Conservation (phyloP, 768 basidiomycete species). For the Hemileccinum impolitum region DNA sequence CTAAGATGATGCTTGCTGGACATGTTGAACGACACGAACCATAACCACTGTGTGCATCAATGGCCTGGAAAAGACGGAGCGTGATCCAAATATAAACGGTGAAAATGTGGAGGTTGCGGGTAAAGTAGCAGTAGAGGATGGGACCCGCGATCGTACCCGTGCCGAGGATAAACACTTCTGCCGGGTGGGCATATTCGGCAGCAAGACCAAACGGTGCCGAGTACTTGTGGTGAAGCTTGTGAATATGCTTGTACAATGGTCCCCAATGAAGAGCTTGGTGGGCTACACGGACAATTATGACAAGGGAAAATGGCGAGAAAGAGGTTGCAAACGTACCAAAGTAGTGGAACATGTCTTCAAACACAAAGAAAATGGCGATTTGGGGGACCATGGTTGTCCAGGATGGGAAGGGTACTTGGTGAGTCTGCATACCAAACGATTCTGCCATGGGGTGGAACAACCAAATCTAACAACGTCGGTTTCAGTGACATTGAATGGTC, state of each 20-base stretch:
- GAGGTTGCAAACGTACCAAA: conserved; percentile 46
- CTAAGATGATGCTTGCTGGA: not conserved
- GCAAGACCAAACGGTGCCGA: conserved; percentile 96
- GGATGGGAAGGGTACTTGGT: conserved; percentile 88
- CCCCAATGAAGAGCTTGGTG: conserved; percentile 89
- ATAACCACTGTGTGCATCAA: conserved; percentile 97
- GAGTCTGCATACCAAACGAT: conserved; percentile 83
- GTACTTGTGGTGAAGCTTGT: conserved; percentile 98
- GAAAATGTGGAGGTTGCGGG: conserved; percentile 75
- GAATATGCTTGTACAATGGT: conserved; percentile 84
- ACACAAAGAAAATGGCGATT: conserved; percentile 85
- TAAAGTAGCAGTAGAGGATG: conserved; percentile 78
- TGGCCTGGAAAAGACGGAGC: conserved; percentile 92
- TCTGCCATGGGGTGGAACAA: conserved; percentile 91
- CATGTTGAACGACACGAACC: conserved; percentile 44
- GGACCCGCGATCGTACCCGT: conserved; percentile 89
- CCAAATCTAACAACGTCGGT: conserved; percentile 59
- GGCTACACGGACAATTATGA: conserved; percentile 41
- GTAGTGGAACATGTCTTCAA: conserved; percentile 96
- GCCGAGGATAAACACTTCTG: conserved; percentile 93
- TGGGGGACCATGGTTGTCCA: conserved; percentile 69
- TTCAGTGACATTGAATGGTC: not conserved
- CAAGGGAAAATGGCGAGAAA: not conserved
- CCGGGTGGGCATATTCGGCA: conserved; percentile 97
- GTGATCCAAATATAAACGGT: conserved; percentile 95